phyloP scores from a whole-genome alignment of 2,329 filamentous ascomycete genomes.

The Diaporthe citriasiana region DNA sequence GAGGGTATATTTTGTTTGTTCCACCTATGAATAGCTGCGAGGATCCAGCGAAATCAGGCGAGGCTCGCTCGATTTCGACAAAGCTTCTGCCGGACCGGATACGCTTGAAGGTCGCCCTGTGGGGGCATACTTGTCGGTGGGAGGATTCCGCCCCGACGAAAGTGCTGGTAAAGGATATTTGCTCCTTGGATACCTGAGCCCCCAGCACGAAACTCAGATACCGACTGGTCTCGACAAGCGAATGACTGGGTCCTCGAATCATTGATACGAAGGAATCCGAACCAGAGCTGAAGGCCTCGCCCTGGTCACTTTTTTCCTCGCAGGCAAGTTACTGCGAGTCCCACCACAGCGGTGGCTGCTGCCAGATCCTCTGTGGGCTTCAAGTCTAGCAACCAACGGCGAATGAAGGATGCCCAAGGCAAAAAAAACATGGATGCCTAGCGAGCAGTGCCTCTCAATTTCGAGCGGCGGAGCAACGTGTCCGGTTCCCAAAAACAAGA shows the following conservation, averaged over 20 bases:
- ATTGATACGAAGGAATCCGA: background rate
- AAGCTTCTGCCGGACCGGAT: background rate
- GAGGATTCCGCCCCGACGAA: background rate
- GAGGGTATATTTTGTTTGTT: background rate
- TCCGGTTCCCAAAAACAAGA: too few relatives aligned
- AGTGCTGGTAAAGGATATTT: background rate
- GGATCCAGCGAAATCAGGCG: background rate
- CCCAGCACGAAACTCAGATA: background rate
- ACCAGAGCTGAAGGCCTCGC: background rate
- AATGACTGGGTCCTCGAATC: background rate
- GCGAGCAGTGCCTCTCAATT: background rate
- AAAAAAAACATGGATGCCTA: too few relatives aligned
- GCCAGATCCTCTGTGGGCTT: background rate
- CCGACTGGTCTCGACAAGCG: background rate
- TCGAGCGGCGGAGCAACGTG: background rate
- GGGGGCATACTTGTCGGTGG: background rate
- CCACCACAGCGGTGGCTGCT: background rate
- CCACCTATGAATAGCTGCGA: background rate
- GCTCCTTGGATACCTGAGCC: background rate
- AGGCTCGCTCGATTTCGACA: background rate
- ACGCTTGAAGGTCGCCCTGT: background rate
- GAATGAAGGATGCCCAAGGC: too few relatives aligned
- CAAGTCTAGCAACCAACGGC: too few relatives aligned
- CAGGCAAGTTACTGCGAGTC: too few relatives aligned
- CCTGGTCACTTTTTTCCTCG: background rate